Evolutionary conservation across 2,329 filamentous ascomycete species (phyloP).

Genomic region (Xylogone sp.): DNA sequence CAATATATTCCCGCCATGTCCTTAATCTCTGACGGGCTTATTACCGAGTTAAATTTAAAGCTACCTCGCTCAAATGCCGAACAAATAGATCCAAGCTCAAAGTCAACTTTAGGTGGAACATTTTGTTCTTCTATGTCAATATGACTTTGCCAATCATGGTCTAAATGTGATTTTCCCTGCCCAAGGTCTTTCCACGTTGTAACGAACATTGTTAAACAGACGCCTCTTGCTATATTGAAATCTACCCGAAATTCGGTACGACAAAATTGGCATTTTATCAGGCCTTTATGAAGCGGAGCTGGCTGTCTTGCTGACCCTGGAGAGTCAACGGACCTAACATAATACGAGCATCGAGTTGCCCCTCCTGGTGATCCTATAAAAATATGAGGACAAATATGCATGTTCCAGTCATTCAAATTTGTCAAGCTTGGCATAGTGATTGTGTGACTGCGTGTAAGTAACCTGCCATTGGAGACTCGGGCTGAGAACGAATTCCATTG

Average conservation of each 20-base stretch:
- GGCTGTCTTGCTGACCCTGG: too few species aligned
- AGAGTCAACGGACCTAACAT: too few species aligned
- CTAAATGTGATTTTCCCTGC: slow-evolving; percentile 3
- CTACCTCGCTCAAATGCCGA: slow-evolving; percentile 9
- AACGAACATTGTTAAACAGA: slow-evolving; percentile 9
- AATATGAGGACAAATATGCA: too few species aligned
- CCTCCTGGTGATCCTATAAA: too few species aligned
- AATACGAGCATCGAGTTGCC: too few species aligned
- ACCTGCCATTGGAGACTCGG: too few species aligned
- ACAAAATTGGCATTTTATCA: not conserved
- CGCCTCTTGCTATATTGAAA: slow-evolving; percentile 9
- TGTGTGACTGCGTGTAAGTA: too few species aligned
- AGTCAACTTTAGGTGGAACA: not conserved
- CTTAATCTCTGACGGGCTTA: not conserved
- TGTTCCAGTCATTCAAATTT: too few species aligned
- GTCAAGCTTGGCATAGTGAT: too few species aligned
- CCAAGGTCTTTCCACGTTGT: slow-evolving; percentile 13
- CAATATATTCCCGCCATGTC: too few species aligned
- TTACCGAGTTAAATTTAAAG: slow-evolving; percentile 11
- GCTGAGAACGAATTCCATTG: too few species aligned
- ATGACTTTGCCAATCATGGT: slow-evolving; percentile 8
- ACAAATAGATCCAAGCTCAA: slow-evolving; percentile 10
- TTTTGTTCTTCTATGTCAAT: not conserved
- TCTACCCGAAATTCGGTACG: slow-evolving; percentile 10
- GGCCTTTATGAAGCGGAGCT: too few species aligned